These are phyloP conservation scores for Platanthera zijinensis DNA, from an alignment of 106 monocot genomes.

Conservation along the genomic window DNA sequence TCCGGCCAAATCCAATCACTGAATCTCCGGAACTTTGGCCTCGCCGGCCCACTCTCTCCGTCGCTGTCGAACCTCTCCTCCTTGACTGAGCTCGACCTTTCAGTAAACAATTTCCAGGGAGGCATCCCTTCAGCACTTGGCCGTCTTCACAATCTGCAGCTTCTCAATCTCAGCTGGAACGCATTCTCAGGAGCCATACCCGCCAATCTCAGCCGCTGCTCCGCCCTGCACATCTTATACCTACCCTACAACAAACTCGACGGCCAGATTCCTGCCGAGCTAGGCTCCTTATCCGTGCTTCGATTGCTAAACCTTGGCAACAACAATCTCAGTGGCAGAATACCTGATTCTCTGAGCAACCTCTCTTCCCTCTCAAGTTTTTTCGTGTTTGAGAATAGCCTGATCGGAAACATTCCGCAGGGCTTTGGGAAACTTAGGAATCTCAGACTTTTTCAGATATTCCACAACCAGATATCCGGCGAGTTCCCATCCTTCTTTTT, in stretches of 20 bases:
- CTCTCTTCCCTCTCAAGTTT: constrained; percentile 10
- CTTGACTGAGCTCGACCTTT: constrained; percentile 9
- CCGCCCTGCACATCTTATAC: neutral
- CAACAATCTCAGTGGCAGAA: constrained; percentile 24
- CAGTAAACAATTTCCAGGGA: constrained; percentile 10
- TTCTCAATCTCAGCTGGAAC: constrained; percentile 25
- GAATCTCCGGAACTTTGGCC: constrained; percentile 1
- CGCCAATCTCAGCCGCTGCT: neutral
- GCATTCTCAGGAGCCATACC: constrained; percentile 18
- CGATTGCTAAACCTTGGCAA: neutral
- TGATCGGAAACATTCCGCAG: neutral
- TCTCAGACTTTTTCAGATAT: neutral
- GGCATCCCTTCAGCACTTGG: constrained; percentile 16
- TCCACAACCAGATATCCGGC: neutral
- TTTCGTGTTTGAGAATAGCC: neutral
- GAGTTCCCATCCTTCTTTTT: constrained; percentile 7
- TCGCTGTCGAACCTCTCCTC: constrained; percentile 22
- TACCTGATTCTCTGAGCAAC: constrained; percentile 17
- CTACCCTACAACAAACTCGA: constrained; percentile 9
- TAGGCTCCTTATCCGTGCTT: constrained; percentile 8
- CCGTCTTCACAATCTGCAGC: neutral
- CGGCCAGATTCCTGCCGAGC: constrained; percentile 5
- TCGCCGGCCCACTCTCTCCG: constrained; percentile 6
- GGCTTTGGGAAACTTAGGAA: neutral
- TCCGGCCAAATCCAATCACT: neutral